Conservation (phyloP, 306 rosid genomes). For the Dryas alaskensis region DNA sequence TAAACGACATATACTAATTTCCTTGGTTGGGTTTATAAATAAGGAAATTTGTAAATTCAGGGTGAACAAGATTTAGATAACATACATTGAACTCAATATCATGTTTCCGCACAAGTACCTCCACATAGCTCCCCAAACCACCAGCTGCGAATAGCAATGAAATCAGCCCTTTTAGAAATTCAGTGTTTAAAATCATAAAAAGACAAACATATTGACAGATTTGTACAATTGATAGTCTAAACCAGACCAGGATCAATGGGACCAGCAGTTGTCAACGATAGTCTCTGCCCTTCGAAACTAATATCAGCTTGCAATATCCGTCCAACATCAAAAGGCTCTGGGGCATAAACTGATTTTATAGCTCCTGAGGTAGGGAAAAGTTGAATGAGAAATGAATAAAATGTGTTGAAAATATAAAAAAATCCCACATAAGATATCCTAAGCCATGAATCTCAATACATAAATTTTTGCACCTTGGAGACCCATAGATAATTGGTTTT, state of each 20-base stretch:
- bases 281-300: conserved; percentile 34
- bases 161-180: conserved; percentile 17
- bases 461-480: not conserved
- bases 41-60: no score
- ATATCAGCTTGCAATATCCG: conserved; percentile 65
- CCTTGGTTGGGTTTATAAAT: no score
- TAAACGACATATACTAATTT: no score
- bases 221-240: conserved; percentile 1
- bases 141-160: conserved; percentile 63
- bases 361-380: conserved; percentile 59
- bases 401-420: not conserved
- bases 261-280: conserved; percentile 66
- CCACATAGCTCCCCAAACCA: conserved; percentile 92
- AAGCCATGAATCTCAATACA: not conserved
- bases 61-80: conserved; percentile 9
- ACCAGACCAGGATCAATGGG: conserved; percentile 79
- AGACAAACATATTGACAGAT: conserved; percentile 10
- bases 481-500: not conserved
- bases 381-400: conserved; percentile 10
- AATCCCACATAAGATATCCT: not conserved
- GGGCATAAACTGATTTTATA: conserved; percentile 73
- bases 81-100: conserved; percentile 84
- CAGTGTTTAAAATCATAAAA: conserved; percentile 3
- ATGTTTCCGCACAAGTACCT: conserved; percentile 85
- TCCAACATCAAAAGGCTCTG: conserved; percentile 89